Evolutionary conservation across 1,284 basidiomycete species (phyloP), one percentile per base, ranked within the genome.

Genomic region (Cutaneotrichosporon cutaneum): DNA sequence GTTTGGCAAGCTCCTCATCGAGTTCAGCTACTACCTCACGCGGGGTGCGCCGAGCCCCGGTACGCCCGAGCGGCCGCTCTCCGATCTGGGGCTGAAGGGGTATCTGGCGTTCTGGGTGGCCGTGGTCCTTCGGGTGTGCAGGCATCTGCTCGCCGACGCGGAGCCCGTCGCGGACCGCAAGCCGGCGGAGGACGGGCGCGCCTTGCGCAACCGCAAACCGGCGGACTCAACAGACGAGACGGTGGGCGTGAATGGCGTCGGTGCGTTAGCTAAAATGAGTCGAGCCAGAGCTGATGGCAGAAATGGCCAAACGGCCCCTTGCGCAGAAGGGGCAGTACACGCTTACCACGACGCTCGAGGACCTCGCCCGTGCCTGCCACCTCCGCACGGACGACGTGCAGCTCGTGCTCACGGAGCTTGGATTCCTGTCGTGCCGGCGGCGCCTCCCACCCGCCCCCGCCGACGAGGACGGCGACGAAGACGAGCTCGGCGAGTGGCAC

Each of bases 21-120:
- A 99, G 81, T 97, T 98, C 82, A 97, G 94, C 75, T 98, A 99
- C 75, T 92, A 94, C 72, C 82, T 98, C 7, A 96, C 92, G 4
- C 85, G 88, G 51, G 85, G 75, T 48, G 72, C 74, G 0, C 57
- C 67, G 7, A 88, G 87, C 67, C 82, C 90, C 2, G 95, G 95
- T 8, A 95, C 94, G 4, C 95, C 96, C 0, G 95, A 99, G 81
- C 86, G 95, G 6, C 95, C 95, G 0, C 82, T 99, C 0, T 97
- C 94, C 0, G 93, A 94, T 68, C 85, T 98, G 13, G 95, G 96
- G 3, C 82, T 94, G 16, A 86, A 90, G 62, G 91, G 92, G 61
- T 99, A 98, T 79, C 85, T 94, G 35, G 86, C 92, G 4, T 96
- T 89, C 76, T 99, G 96, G 95, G 86, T 90, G 1, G 85, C 90